Base-by-base conservation (phyloP, 495 filamentous ascomycete genomes). In the Aspergillus cavernicola region DNA sequence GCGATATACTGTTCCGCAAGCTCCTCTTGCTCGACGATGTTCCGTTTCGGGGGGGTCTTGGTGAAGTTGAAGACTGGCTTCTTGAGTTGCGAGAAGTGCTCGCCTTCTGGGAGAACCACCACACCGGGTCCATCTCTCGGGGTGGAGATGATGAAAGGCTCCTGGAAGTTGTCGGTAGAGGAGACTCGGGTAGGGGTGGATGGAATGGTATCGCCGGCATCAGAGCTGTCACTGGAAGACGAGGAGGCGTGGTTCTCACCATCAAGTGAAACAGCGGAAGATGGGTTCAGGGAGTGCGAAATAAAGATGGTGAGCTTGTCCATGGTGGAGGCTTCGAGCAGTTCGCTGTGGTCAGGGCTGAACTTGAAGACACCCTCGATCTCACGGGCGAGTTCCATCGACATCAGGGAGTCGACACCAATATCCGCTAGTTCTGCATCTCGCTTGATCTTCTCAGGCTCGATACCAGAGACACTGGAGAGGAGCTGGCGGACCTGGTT, bases 341-440 rank as follows among this genome's bases (percentile, higher is more conserved):
- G 56, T 18, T 74, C 64, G 3, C 57, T 59, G 6, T 55, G 45
- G 10, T 57, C 41, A 0, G 77, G 52, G 1, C 62, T 63, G 46
- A 57, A 60, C 29, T 77, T 71, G 59, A 81, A 78, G 0, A 37
- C 52, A 0, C 22, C 36, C 42, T 83, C 73, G 6, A 82, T 51
- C 46, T 83, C 78, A 1, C 61, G 62, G 1, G 65, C 72, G 49
- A 82, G 46, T 56, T 83, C 80, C 76, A 79, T 77, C 3, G 70
- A 71, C 58, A 79, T 67, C 0, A 83, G 62, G 0, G 78, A 83
- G 49, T 83, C 80, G 16, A 83, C 77, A 2, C 80, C 78, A 9
- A 80, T 15, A 6, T 80, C 72, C 1, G 66, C 68, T n/a, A 80
- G 62, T 2, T 68, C 58, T 0, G 54, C 55, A 16, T 71, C 62